These are phyloP conservation scores for Mariannaea elegans DNA, from an alignment of 2,329 filamentous ascomycete species.

Conservation along the genomic window DNA sequence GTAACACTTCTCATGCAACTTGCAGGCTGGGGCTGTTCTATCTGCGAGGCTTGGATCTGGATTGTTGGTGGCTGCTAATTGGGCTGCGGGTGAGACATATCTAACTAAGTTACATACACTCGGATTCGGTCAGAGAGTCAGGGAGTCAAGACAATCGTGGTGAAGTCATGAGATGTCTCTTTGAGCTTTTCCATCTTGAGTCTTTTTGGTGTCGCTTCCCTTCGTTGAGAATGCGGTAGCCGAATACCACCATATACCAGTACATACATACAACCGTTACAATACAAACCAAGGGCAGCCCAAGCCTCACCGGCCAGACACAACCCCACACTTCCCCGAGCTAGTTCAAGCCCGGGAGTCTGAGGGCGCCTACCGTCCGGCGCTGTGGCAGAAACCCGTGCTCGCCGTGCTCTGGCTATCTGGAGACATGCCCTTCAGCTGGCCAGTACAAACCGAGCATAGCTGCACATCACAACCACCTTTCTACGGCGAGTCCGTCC, in stretches of 20 bases:
- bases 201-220: no score
- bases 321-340: neutral
- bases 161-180: no score
- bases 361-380: neutral
- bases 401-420: neutral
- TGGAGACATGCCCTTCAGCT: slow-evolving; percentile 10
- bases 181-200: neutral
- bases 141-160: no score
- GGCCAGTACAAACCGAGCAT: neutral
- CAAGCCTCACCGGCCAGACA: neutral
- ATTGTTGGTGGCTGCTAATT: neutral
- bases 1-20: neutral
- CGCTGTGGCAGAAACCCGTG: neutral
- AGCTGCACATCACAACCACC: slow-evolving; percentile 16
- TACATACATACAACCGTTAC: neutral
- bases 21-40: slow-evolving; percentile 1
- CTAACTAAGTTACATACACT: no score
- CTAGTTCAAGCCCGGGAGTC: neutral
- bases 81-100: neutral
- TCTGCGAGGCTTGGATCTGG: neutral
- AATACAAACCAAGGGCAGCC: neutral
- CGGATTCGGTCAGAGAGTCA: no score
- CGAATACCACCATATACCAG: no score
- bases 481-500: slow-evolving; percentile 6
- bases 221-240: no score